Conservation (phyloP, 2,329 filamentous ascomycete genomes). For the Anisogramma anomala region DNA sequence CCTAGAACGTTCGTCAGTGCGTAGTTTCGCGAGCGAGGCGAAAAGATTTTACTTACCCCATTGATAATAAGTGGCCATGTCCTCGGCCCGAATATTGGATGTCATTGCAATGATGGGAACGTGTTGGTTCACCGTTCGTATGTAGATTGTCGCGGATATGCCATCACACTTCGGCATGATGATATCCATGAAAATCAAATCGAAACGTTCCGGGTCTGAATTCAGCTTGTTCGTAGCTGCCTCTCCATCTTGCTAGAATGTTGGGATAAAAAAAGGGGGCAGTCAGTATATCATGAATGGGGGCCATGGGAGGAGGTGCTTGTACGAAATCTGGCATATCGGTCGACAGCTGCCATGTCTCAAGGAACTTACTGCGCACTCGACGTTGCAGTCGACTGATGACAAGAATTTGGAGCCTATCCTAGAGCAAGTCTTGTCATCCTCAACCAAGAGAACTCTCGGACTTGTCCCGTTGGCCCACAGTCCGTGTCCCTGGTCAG, state of each 20-base stretch:
- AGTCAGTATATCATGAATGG: slow-evolving; percentile 3
- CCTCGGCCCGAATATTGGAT: slow-evolving; percentile 91
- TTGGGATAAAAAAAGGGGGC: too few species aligned
- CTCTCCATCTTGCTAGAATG: slow-evolving; percentile 63
- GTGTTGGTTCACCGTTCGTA: slow-evolving; percentile 71
- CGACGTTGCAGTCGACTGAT: slow-evolving; percentile 55
- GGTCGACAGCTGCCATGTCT: too few species aligned
- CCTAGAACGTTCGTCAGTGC: slow-evolving; percentile 37
- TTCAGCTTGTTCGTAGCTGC: slow-evolving; percentile 83
- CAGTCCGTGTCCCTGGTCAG: slow-evolving; percentile 25
- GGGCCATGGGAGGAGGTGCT: not conserved
- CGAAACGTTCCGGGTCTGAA: slow-evolving; percentile 38
- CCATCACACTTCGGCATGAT: slow-evolving; percentile 97
- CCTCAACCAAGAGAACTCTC: slow-evolving; percentile 82
- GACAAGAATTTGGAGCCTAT: slow-evolving; percentile 58
- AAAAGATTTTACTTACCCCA: slow-evolving; percentile 54
- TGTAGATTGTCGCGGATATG: slow-evolving; percentile 86
- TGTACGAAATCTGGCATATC: too few species aligned
- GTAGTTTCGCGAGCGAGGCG: not conserved
- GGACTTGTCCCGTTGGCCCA: slow-evolving; percentile 56
- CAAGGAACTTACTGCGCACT: slow-evolving; percentile 47
- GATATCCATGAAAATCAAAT: slow-evolving; percentile 78
- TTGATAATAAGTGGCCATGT: slow-evolving; percentile 94
- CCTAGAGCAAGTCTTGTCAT: slow-evolving; percentile 54
- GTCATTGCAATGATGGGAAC: slow-evolving; percentile 97